Conservation (phyloP, 345 rosid genomes). For the Pseudoturritis turrita region DNA sequence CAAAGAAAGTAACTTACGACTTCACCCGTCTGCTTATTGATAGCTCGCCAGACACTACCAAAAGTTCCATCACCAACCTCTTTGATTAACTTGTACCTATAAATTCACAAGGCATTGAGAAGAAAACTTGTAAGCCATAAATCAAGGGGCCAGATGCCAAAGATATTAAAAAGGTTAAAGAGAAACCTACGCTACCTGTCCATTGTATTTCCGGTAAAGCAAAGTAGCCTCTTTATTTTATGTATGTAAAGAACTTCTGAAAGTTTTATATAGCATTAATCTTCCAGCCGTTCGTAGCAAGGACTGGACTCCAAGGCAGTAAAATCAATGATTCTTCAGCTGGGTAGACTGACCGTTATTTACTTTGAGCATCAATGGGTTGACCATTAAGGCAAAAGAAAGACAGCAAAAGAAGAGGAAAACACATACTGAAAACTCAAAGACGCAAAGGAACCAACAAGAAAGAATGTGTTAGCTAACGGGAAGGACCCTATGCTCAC, state of each 20-base stretch:
- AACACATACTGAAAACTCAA: constrained; percentile 46
- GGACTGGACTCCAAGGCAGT: constrained; percentile 19
- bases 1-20: constrained; percentile 50
- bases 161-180: background rate
- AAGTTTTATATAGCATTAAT: constrained; percentile 43
- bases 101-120: background rate
- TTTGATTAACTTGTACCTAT: constrained; percentile 86
- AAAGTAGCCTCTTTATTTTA: constrained; percentile 56
- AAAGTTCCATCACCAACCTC: constrained; percentile 98
- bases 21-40: constrained; percentile 88
- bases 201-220: constrained; percentile 49
- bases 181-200: constrained; percentile 57
- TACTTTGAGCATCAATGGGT: constrained; percentile 38
- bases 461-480: constrained; percentile 36
- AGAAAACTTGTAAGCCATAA: background rate
- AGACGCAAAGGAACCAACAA: constrained; percentile 32
- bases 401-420: constrained; percentile 27
- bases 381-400: constrained; percentile 31
- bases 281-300: constrained; percentile 31
- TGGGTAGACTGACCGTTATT: constrained; percentile 56
- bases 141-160: background rate
- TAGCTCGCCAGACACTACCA: constrained; percentile 94
- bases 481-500: constrained; percentile 39
- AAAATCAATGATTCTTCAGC: constrained; percentile 32
- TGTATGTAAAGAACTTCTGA: constrained; percentile 38